These are phyloP conservation scores for Pythium utonaiense DNA, from an alignment of 352 stramenopile species.

Conservation along the genomic window DNA sequence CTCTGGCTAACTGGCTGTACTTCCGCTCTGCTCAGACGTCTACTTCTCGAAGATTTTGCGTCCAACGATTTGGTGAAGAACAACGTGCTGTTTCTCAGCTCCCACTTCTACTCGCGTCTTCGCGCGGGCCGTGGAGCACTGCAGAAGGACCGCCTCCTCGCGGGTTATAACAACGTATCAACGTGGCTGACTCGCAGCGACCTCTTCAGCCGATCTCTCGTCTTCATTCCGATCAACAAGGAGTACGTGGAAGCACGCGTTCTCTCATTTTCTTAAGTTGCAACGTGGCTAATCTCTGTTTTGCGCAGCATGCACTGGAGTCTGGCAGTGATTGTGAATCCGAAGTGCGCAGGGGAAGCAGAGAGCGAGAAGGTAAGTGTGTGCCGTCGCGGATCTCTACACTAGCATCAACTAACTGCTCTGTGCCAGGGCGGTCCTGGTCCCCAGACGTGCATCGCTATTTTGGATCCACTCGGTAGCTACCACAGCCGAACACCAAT, in stretches of 20 bases:
- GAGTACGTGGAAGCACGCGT: constrained; percentile 37
- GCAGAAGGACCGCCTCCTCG: constrained; percentile 33
- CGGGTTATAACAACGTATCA: constrained; percentile 73
- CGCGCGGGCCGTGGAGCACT: constrained; percentile 39
- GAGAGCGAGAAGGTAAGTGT: constrained; percentile 30
- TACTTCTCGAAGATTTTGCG: constrained; percentile 53
- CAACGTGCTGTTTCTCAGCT: constrained; percentile 75
- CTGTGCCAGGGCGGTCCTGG: background rate
- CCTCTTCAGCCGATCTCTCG: constrained; percentile 67
- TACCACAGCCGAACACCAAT: constrained; percentile 67
- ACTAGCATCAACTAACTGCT: background rate
- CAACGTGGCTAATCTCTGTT: background rate
- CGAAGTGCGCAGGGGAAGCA: constrained; percentile 30
- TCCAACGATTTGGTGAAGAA: constrained; percentile 43
- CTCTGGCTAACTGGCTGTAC: too few species aligned
- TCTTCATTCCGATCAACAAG: constrained; percentile 89
- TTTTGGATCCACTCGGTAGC: constrained; percentile 66
- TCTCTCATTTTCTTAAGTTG: background rate
- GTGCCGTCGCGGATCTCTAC: background rate
- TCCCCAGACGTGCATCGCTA: constrained; percentile 46
- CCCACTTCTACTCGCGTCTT: constrained; percentile 74
- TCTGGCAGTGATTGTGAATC: constrained; percentile 76
- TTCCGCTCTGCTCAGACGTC: constrained; percentile 26
- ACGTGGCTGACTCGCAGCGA: constrained; percentile 65
- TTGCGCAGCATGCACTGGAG: constrained; percentile 76